These are phyloP conservation scores for Xylaria curta DNA, from an alignment of 495 filamentous ascomycete genomes.

Conservation along the genomic window DNA sequence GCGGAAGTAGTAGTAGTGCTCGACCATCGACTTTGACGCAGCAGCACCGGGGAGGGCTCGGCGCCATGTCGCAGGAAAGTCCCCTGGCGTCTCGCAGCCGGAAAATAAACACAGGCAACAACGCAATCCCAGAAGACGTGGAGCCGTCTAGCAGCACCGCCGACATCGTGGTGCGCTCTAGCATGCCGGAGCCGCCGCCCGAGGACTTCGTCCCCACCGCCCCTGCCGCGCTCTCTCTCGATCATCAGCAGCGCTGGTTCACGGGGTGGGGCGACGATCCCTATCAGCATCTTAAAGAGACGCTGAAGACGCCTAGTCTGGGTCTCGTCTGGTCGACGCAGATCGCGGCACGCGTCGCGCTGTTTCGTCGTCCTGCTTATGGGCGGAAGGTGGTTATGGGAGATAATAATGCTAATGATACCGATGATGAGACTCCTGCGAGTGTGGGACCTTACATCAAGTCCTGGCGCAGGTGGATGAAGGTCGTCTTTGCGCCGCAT, in stretches of 20 bases:
- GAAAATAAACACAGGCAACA: constrained; percentile 2
- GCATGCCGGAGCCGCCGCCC: constrained; percentile 39
- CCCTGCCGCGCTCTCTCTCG: constrained; percentile 67
- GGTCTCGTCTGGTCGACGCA: constrained; percentile 92
- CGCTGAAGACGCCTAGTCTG: constrained; percentile 81
- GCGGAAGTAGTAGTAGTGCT: not conserved
- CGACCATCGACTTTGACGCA: not conserved
- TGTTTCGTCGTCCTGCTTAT: constrained; percentile 67
- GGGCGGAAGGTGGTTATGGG: constrained; percentile 45
- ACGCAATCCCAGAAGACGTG: not conserved
- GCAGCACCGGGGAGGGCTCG: not conserved
- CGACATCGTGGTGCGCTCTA: constrained; percentile 38
- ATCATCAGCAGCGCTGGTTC: constrained; percentile 92
- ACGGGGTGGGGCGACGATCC: constrained; percentile 85
- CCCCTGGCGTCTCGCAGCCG: constrained; percentile 48
- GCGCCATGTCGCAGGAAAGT: constrained; percentile 42
- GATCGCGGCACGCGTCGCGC: constrained; percentile 78
- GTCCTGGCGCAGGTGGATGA: constrained; percentile 70
- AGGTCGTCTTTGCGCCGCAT: constrained; percentile 82
- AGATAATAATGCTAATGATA: not conserved
- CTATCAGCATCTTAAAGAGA: constrained; percentile 30
- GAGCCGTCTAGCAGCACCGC: constrained; percentile 34
- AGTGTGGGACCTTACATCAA: constrained; percentile 39
- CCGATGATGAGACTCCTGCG: constrained; percentile 37
- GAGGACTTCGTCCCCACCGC: constrained; percentile 33